phyloP scores from a whole-genome alignment of 148 eudicot species.

The Rhododendron molle region DNA sequence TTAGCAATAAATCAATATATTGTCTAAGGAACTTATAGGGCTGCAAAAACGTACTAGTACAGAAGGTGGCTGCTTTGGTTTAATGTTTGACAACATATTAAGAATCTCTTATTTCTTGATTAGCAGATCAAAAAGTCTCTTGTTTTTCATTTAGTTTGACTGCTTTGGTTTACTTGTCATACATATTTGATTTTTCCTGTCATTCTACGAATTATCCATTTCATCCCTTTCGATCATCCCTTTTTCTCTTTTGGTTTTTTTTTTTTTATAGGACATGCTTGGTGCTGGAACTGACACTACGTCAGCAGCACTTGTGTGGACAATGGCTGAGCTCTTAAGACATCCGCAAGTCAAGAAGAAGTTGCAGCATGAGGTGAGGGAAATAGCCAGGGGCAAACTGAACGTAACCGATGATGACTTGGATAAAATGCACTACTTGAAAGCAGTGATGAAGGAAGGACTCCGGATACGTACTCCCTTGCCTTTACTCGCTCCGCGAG shows the following conservation, averaged over 20 bases:
- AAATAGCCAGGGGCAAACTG: conserved; percentile 17
- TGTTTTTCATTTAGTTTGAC: no score
- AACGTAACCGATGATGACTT: conserved; percentile 5
- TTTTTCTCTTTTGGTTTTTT: neutral
- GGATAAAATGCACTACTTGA: conserved; percentile 33
- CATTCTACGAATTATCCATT: no score
- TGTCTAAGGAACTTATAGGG: no score
- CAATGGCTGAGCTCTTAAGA: conserved; percentile 38
- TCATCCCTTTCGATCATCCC: neutral
- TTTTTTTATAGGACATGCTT: conserved; percentile 35
- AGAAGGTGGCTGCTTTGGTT: no score
- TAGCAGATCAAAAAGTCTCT: neutral
- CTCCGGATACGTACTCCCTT: conserved; percentile 28
- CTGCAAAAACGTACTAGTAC: no score
- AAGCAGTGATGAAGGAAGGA: conserved; percentile 41
- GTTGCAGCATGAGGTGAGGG: conserved; percentile 37
- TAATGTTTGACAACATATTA: no score
- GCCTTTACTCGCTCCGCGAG: conserved; percentile 23
- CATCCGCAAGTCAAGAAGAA: conserved; percentile 27
- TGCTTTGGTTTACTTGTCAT: no score
- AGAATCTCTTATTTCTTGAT: no score
- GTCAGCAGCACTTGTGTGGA: conserved; percentile 41
- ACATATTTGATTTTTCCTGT: no score
- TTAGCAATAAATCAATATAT: no score
- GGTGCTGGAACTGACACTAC: conserved; percentile 47